phyloP scores from a whole-genome alignment of 1,284 basidiomycete species.

The Spongiforma sp. region DNA sequence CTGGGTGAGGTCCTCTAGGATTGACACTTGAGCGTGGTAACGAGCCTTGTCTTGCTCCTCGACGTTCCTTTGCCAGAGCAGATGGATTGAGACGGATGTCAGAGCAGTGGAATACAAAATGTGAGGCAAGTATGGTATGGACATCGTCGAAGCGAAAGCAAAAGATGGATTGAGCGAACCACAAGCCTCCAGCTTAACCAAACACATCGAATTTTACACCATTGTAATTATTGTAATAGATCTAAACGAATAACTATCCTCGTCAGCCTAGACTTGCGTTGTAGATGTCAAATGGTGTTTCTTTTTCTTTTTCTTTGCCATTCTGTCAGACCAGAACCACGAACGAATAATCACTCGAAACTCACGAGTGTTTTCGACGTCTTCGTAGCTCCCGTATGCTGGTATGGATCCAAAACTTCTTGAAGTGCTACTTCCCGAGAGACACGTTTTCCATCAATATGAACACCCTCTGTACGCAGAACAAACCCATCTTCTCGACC shows the following conservation, averaged over 20 bases:
- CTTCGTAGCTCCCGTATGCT: slow-evolving; percentile 11
- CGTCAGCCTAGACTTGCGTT: slow-evolving; percentile 6
- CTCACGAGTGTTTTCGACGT: slow-evolving; percentile 25
- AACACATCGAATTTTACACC: not conserved
- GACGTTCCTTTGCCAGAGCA: slow-evolving; percentile 54
- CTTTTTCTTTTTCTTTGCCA: slow-evolving; percentile 25
- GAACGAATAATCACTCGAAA: slow-evolving; percentile 1
- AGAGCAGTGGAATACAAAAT: slow-evolving; percentile 62
- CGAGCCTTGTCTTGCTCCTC: slow-evolving; percentile 55
- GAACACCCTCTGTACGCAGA: slow-evolving; percentile 28
- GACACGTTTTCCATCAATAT: slow-evolving; percentile 30
- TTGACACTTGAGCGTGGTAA: slow-evolving; percentile 58
- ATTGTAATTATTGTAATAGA: not conserved
- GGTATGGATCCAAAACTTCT: slow-evolving; percentile 27
- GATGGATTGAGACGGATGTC: slow-evolving; percentile 66
- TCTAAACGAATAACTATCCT: slow-evolving; percentile 1
- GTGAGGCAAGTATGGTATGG: slow-evolving; percentile 51
- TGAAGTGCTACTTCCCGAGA: slow-evolving; percentile 23
- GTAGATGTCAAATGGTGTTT: slow-evolving; percentile 10
- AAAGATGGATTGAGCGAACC: not conserved
- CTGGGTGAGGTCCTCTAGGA: slow-evolving; percentile 58
- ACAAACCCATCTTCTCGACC: slow-evolving; percentile 27
- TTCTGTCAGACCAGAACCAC: slow-evolving; percentile 9
- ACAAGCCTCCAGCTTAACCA: not conserved
- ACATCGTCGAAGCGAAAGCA: slow-evolving; percentile 18